phyloP scores from a whole-genome alignment of 768 basidiomycete genomes.

The Lactifluus hygrophoroides region DNA sequence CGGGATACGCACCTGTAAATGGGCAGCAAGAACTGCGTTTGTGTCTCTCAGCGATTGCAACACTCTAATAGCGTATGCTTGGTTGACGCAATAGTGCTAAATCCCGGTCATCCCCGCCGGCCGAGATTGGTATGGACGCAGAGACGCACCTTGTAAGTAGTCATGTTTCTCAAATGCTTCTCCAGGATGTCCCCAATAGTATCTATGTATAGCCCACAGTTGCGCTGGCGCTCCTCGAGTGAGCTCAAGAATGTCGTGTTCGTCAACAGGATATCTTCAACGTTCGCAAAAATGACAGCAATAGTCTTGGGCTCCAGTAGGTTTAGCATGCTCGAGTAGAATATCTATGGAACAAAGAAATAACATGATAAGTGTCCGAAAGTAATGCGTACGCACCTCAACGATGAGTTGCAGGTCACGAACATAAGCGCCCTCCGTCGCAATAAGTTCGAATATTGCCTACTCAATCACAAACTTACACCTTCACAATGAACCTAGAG shows the following conservation, averaged over 20 bases:
- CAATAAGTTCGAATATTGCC: slow-evolving; percentile 93
- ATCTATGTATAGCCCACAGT: slow-evolving; percentile 87
- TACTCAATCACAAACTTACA: slow-evolving; percentile 22
- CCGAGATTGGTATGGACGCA: neutral
- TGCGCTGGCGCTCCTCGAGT: slow-evolving; percentile 85
- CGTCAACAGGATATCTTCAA: slow-evolving; percentile 85
- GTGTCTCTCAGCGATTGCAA: slow-evolving; percentile 64
- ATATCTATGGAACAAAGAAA: slow-evolving; percentile 42
- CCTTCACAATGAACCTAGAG: neutral
- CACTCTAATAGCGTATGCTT: slow-evolving; percentile 65
- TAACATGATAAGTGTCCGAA: neutral
- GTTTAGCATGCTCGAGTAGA: slow-evolving; percentile 71
- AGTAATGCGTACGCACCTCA: slow-evolving; percentile 43
- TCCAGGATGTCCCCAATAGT: slow-evolving; percentile 78
- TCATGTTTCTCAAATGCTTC: slow-evolving; percentile 67
- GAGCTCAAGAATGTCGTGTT: slow-evolving; percentile 85
- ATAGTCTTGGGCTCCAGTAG: slow-evolving; percentile 69
- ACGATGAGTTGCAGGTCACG: slow-evolving; percentile 88
- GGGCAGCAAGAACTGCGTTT: slow-evolving; percentile 53
- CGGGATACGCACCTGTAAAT: slow-evolving; percentile 47
- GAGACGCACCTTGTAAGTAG: slow-evolving; percentile 61
- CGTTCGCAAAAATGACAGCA: slow-evolving; percentile 81
- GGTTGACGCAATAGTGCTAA: slow-evolving; percentile 88
- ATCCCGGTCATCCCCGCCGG: neutral
- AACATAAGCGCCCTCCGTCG: slow-evolving; percentile 85